A percentile compares a stretch with the other conserved stretches of the same genome.
phyloP scores from a whole-genome alignment of 129 eudicot species.

The Solidago caesia region DNA sequence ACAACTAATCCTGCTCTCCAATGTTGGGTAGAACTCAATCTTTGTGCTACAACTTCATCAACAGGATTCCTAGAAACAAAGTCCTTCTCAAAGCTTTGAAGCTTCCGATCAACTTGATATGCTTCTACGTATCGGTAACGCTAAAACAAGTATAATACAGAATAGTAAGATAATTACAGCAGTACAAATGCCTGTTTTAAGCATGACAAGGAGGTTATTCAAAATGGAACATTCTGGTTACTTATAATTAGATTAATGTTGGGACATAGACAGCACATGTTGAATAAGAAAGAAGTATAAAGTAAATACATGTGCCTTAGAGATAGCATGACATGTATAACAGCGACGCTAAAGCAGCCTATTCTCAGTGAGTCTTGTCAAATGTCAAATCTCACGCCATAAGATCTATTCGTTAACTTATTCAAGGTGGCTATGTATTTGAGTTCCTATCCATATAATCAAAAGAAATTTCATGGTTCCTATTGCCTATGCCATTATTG shows the following conservation, averaged over 20 bases:
- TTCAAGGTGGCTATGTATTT: background rate
- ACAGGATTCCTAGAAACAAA: constrained; percentile 47
- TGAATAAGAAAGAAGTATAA: background rate
- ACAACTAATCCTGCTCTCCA: constrained; percentile 95
- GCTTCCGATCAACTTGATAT: constrained; percentile 65
- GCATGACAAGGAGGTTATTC: background rate
- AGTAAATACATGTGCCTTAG: background rate
- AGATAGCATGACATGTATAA: background rate
- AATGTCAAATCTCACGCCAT: background rate
- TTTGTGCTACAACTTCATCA: constrained; percentile 47
- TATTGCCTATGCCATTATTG: background rate
- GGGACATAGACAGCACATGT: background rate
- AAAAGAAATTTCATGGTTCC: background rate
- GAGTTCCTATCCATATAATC: background rate
- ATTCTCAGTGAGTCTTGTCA: no score
- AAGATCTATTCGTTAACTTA: background rate
- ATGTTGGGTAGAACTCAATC: constrained; percentile 47
- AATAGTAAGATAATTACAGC: background rate
- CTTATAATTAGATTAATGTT: background rate
- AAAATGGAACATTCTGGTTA: background rate
- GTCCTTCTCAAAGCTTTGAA: constrained; percentile 66
- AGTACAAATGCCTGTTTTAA: background rate
- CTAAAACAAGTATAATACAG: constrained; percentile 35
- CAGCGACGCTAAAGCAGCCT: no score
- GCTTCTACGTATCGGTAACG: constrained; percentile 84